Base-by-base conservation (phyloP, 352 stramenopile genomes). In the Pythium coloratum region DNA sequence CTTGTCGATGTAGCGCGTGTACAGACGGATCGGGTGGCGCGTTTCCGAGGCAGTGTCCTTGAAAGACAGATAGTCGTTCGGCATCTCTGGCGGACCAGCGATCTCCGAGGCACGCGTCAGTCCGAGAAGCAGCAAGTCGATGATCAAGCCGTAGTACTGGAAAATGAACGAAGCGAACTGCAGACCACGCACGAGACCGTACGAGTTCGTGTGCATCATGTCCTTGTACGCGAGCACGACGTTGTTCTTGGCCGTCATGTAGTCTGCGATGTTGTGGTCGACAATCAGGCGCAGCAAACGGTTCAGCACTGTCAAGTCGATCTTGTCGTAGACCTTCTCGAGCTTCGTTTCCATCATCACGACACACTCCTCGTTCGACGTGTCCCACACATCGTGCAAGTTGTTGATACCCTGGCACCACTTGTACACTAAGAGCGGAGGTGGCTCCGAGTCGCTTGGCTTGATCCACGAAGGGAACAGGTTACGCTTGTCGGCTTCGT, bases 211-310 rank as follows among this genome's bases (percentile, higher is more conserved):
- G 85, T 99, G 98, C 92, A 99, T 99, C 98, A 99, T 99, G 69
- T 99, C 98, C 81, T 99, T 99, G 91, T 97, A 99, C 50, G 90
- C 92, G 20, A 99, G 80, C 59, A 98, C 91, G 53, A 99, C 92
- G 77, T 99, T 99, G 84, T 99, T 99, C 86, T 99, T 99, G 4
- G 97, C 97, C 13, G 97, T 99, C 92, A 99, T 99, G 83, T 99
- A 99, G 72, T 99, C 98, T 12, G 98, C 98, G 69, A 99, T 99
- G 75, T 99, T 99, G 81, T 99, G 98, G 81, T 99, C 98, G 49
- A 99, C 86, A 80, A 99, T 99, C 54, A 99, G 81, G 10, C 97
- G 91, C 63, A 99, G 76, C 30, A 99, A 82, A 28, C 98, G 85
- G 78, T 99, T 99, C 55, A 99, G 72, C 50, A 99, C 76, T 32